A percentile compares a stretch with the other conserved stretches of the same genome.
phyloP scores from a whole-genome alignment of 306 rosid species.

The Boehmeria nivea region DNA sequence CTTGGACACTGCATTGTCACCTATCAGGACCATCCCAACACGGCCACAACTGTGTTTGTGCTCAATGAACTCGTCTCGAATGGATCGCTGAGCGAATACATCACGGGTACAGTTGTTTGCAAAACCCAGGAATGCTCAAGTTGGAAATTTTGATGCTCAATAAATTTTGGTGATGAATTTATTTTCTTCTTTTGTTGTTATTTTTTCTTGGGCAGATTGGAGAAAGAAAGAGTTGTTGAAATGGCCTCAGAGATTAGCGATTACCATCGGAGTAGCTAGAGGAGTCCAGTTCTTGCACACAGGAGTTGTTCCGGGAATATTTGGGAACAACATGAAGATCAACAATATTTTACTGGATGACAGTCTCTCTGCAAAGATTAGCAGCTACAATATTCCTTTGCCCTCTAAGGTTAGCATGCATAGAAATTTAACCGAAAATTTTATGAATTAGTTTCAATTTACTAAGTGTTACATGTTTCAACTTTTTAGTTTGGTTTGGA shows the following conservation, averaged over 20 bases:
- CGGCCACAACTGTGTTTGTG: conserved; percentile 44
- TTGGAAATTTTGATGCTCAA: background rate
- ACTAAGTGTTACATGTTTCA: conserved; percentile 13
- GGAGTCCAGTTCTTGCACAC: conserved; percentile 79
- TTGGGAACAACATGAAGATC: conserved; percentile 61
- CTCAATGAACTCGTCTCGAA: conserved; percentile 57
- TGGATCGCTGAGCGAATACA: conserved; percentile 49
- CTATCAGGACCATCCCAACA: conserved; percentile 47
- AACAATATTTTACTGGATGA: conserved; percentile 63
- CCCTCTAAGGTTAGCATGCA: conserved; percentile 44
- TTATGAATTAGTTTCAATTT: background rate
- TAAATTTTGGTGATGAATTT: background rate
- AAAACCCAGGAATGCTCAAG: background rate
- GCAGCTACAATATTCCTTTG: conserved; percentile 66
- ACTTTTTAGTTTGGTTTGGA: conserved; percentile 30
- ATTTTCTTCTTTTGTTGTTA: background rate
- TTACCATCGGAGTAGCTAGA: conserved; percentile 54
- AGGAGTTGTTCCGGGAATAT: conserved; percentile 53
- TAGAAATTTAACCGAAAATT: background rate
- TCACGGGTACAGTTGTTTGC: conserved; percentile 52
- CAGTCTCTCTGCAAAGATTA: conserved; percentile 59
- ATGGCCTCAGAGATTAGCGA: conserved; percentile 91
- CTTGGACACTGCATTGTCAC: conserved; percentile 62
- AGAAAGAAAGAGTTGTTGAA: conserved; percentile 63
- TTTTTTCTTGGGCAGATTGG: conserved; percentile 44